A percentile compares a stretch with the other conserved stretches of the same genome.
phyloP scores from a whole-genome alignment of 1,284 basidiomycete species.

The Ganoderma sp. region DNA sequence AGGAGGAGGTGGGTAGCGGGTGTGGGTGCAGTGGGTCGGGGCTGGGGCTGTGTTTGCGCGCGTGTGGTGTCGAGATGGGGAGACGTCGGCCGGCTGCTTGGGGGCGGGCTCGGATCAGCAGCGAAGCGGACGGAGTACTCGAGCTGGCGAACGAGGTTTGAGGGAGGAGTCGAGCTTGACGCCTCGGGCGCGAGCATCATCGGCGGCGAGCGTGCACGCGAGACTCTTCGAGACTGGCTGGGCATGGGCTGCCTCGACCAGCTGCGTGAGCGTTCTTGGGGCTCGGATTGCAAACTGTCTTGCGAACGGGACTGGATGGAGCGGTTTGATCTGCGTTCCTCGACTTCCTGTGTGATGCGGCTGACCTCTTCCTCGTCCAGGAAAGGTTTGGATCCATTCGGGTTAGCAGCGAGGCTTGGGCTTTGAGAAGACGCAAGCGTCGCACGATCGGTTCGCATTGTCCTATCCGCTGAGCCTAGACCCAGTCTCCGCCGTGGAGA shows the following conservation, averaged over 20 bases:
- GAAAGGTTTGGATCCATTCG: slow-evolving; percentile 40
- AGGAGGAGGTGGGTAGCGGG: too few relatives aligned
- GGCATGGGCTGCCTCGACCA: slow-evolving; percentile 21
- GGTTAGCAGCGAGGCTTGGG: slow-evolving; percentile 19
- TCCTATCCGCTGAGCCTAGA: slow-evolving; percentile 36
- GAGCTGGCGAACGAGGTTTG: slow-evolving; percentile 13
- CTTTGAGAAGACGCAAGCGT: slow-evolving; percentile 42
- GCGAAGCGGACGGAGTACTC: slow-evolving; percentile 23
- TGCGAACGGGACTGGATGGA: slow-evolving; percentile 40
- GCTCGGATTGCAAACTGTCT: slow-evolving; percentile 29
- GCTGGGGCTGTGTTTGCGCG: background rate
- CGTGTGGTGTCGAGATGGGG: slow-evolving; percentile 15
- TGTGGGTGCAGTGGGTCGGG: slow-evolving; percentile 40
- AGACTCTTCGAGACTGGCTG: slow-evolving; percentile 12
- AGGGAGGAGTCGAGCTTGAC: slow-evolving; percentile 9
- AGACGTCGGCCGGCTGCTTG: slow-evolving; percentile 23
- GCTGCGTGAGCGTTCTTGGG: slow-evolving; percentile 27
- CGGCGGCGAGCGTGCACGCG: slow-evolving; percentile 24
- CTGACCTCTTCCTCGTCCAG: slow-evolving; percentile 57
- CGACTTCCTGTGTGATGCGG: slow-evolving; percentile 61
- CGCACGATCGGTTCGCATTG: slow-evolving; percentile 55
- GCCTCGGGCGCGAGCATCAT: slow-evolving; percentile 19
- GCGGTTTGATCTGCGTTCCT: slow-evolving; percentile 59
- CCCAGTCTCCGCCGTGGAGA: slow-evolving; percentile 32
- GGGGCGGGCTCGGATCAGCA: slow-evolving; percentile 7